Conservation (phyloP, 805 yeast genomes). For the Yueomyces sp. region DNA sequence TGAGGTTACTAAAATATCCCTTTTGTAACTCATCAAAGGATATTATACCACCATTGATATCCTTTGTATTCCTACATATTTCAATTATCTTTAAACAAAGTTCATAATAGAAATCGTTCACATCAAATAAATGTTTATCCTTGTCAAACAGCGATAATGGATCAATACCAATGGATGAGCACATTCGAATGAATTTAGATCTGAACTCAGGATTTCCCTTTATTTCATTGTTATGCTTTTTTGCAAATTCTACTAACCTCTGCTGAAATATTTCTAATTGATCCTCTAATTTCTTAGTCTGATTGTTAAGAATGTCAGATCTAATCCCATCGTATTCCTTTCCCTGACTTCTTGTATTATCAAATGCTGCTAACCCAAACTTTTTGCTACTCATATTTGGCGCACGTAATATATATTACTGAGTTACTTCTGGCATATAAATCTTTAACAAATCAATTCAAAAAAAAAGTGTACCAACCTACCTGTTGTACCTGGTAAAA, state of each 20-base stretch:
- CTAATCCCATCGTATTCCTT: conserved; percentile 8
- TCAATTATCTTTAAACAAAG: conserved; percentile 67
- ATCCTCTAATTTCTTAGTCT: conserved; percentile 46
- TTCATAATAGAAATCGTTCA: conserved; percentile 46
- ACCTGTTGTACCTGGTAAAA: no score
- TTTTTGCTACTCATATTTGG: conserved; percentile 11
- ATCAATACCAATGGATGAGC: conserved; percentile 73
- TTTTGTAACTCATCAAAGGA: conserved; percentile 39
- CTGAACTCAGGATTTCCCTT: conserved; percentile 51
- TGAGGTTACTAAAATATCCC: conserved; percentile 21
- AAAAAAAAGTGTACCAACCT: no score
- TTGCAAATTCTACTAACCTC: conserved; percentile 63
- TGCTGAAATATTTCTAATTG: conserved; percentile 70
- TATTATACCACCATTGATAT: conserved; percentile 72
- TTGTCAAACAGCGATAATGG: conserved; percentile 37
- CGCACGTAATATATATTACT: no score
- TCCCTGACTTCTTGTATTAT: conserved; percentile 13
- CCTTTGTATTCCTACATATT: conserved; percentile 54
- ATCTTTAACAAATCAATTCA: no score
- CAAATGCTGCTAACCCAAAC: conserved; percentile 35
- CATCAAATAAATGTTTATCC: conserved; percentile 19
- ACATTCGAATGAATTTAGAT: conserved; percentile 60
- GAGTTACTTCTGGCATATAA: no score
- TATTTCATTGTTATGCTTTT: conserved; percentile 57
- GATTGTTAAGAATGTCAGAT: conserved; percentile 28